phyloP scores from a whole-genome alignment of 805 yeast species.

The Cyberlindnera lachancei region DNA sequence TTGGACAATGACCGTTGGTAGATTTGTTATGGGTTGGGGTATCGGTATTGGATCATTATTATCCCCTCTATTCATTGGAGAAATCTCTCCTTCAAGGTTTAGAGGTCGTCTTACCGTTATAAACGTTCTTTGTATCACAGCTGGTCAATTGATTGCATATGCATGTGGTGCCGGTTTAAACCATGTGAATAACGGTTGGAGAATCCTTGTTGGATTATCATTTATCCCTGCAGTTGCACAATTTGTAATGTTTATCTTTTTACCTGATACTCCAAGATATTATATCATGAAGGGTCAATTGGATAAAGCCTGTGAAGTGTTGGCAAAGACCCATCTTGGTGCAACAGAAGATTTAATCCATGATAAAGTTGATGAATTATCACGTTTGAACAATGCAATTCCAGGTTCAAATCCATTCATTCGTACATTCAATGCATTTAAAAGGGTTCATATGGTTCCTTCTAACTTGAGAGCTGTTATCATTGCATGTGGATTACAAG shows the following conservation, averaged over 20 bases:
- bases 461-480: slow-evolving; percentile 85
- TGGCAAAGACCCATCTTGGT: slow-evolving; percentile 53
- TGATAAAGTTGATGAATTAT: slow-evolving; percentile 61
- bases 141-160: slow-evolving; percentile 92
- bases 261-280: slow-evolving; percentile 95
- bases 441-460: slow-evolving; percentile 56
- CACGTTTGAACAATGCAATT: slow-evolving; percentile 36
- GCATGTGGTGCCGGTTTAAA: slow-evolving; percentile 86
- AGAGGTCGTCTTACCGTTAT: slow-evolving; percentile 88
- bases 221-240: slow-evolving; percentile 82
- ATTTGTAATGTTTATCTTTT: slow-evolving; percentile 65
- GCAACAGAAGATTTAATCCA: slow-evolving; percentile 60
- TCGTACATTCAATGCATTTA: slow-evolving; percentile 54
- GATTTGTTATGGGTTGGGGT: slow-evolving; percentile 92
- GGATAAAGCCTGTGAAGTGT: slow-evolving; percentile 60
- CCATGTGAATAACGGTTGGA: slow-evolving; percentile 78
- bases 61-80: slow-evolving; percentile 90
- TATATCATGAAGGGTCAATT: slow-evolving; percentile 63
- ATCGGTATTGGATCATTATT: slow-evolving; percentile 92
- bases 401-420: slow-evolving; percentile 40
- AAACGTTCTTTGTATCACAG: slow-evolving; percentile 84
- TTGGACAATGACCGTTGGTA: slow-evolving; percentile 89
- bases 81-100: slow-evolving; percentile 85
- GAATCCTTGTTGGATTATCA: slow-evolving; percentile 84
- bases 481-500: slow-evolving; percentile 90